These are phyloP conservation scores for Penicillium herquei DNA, from an alignment of 495 filamentous ascomycete species.

Conservation along the genomic window DNA sequence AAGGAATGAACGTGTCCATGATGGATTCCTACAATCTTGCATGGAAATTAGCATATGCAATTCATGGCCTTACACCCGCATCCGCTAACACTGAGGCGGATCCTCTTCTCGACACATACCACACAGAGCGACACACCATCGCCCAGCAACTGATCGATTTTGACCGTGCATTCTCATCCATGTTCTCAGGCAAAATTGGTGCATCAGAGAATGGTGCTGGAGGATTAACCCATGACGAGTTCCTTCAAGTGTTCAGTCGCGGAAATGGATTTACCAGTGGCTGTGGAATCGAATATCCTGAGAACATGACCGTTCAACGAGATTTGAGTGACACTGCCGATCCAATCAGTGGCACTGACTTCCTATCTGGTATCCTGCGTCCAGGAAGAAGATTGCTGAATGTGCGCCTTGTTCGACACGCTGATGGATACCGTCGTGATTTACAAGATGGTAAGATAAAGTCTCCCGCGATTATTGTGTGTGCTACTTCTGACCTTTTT, in stretches of 20 bases:
- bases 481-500: not conserved
- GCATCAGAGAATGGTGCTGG: constrained; percentile 25
- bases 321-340: constrained; percentile 12
- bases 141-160: constrained; percentile 74
- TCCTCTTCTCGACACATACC: constrained; percentile 66
- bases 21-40: constrained; percentile 79
- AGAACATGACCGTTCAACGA: constrained; percentile 38
- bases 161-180: constrained; percentile 57
- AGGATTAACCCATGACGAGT: constrained; percentile 50
- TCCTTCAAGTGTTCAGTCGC: constrained; percentile 48
- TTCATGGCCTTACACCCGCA: constrained; percentile 55
- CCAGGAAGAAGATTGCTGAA: constrained; percentile 34
- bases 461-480: too few species aligned
- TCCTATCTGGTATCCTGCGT: constrained; percentile 40
- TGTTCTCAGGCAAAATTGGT: constrained; percentile 51
- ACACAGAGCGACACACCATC: constrained; percentile 63
- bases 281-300: constrained; percentile 46
- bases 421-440: constrained; percentile 44
- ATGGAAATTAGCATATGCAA: constrained; percentile 77
- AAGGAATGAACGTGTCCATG: constrained; percentile 89
- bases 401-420: constrained; percentile 40
- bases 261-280: constrained; percentile 50
- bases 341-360: constrained; percentile 40
- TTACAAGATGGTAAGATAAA: constrained; percentile 46
- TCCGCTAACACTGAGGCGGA: constrained; percentile 35